These are phyloP conservation scores for Miamiensis avidus DNA, from an alignment of 169 alveolate species.

Conservation along the genomic window DNA sequence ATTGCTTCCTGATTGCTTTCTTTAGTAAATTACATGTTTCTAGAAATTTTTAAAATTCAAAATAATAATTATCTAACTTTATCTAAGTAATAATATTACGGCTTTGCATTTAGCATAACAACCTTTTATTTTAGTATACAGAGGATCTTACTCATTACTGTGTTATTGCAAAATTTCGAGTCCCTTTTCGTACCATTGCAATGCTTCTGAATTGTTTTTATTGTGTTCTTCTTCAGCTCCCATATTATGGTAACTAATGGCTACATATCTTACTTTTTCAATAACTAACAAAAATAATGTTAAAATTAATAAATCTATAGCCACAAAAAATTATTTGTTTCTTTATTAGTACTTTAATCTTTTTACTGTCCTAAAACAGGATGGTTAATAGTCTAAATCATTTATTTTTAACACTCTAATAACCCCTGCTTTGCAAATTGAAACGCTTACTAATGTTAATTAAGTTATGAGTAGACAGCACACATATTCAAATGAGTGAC, in stretches of 20 bases:
- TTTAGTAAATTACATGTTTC: no score
- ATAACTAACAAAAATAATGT: background rate
- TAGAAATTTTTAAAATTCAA: no score
- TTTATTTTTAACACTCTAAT: no score
- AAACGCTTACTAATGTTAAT: background rate
- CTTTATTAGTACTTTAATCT: background rate
- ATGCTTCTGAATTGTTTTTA: background rate
- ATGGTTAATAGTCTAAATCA: background rate
- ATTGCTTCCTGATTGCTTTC: no score
- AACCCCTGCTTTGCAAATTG: background rate
- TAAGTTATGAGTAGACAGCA: background rate
- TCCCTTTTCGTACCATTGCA: background rate
- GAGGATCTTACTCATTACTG: background rate
- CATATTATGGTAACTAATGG: background rate
- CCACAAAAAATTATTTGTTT: no score
- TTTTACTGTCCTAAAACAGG: background rate
- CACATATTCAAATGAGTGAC: background rate
- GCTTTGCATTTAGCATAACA: background rate
- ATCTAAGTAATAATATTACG: background rate
- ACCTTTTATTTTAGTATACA: background rate
- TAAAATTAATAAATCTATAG: no score
- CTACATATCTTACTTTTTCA: background rate
- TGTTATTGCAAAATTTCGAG: no score
- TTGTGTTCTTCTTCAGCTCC: background rate
- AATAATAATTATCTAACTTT: no score